Evolutionary conservation across 1,284 basidiomycete genomes (phyloP).

Genomic region (Crucibulum cyathiforme): DNA sequence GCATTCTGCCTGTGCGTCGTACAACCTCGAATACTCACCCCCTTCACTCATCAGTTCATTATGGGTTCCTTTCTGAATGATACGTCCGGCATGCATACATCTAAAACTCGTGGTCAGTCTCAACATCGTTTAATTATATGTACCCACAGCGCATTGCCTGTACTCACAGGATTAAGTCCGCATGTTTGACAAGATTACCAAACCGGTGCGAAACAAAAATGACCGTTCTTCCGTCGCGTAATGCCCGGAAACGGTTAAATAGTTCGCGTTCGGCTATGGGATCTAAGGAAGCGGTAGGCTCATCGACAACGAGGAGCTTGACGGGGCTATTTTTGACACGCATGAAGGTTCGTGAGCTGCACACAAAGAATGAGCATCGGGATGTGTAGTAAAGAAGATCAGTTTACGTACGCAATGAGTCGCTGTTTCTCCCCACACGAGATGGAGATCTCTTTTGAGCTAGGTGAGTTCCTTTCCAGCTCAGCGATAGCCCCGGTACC

Average conservation of each 20-base stretch:
- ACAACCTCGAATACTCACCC: constrained; percentile 39
- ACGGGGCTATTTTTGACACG: constrained; percentile 33
- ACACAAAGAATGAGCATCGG: not conserved
- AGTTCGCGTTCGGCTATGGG: constrained; percentile 42
- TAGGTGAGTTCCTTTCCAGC: constrained; percentile 16
- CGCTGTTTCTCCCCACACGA: constrained; percentile 48
- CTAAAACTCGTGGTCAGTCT: constrained; percentile 15
- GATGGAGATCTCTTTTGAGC: constrained; percentile 11
- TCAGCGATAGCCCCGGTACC: constrained; percentile 25
- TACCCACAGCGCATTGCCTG: not conserved
- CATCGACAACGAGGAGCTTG: constrained; percentile 46
- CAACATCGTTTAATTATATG: not conserved
- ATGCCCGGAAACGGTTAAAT: constrained; percentile 32
- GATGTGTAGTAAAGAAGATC: constrained; percentile 2
- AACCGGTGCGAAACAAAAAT: constrained; percentile 48
- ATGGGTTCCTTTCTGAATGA: constrained; percentile 41
- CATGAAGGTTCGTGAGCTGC: constrained; percentile 46
- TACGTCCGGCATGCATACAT: constrained; percentile 41
- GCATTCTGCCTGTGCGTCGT: constrained; percentile 26
- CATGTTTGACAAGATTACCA: constrained; percentile 38
- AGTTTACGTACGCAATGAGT: constrained; percentile 46
- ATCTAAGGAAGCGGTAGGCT: constrained; percentile 46
- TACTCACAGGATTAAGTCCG: constrained; percentile 49
- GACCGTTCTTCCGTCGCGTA: constrained; percentile 38
- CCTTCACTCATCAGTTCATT: constrained; percentile 31